Percentiles rank a stretch among this genome's conserved stretches.
phyloP scores from a whole-genome alignment of 495 filamentous ascomycete species.

The Aspergillus nanangensis region DNA sequence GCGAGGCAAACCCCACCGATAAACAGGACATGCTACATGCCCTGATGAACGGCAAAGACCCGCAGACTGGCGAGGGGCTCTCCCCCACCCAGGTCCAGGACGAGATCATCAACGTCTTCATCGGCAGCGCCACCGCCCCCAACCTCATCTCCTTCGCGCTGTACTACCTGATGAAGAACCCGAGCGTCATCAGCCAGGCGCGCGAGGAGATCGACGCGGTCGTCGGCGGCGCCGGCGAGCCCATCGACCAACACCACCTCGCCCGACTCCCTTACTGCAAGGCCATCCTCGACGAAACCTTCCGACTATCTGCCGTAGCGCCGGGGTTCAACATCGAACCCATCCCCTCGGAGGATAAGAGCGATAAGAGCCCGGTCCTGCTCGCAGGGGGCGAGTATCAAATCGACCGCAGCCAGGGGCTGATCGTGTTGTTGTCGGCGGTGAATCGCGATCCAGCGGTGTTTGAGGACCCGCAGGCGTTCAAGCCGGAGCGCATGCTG shows the following conservation, averaged over 20 bases:
- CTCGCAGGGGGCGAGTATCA: conserved; percentile 65
- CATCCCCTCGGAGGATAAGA: too few relatives aligned
- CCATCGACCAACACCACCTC: conserved; percentile 52
- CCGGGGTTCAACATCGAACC: conserved; percentile 57
- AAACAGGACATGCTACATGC: conserved; percentile 68
- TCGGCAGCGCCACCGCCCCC: conserved; percentile 41
- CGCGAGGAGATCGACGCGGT: conserved; percentile 40
- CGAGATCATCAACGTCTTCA: conserved; percentile 56
- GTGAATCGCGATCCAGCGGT: conserved; percentile 68
- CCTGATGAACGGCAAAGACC: conserved; percentile 63
- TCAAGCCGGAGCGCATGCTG: conserved; percentile 66
- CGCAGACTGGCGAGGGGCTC: conserved; percentile 60
- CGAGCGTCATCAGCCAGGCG: conserved; percentile 27
- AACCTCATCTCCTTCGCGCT: conserved; percentile 40
- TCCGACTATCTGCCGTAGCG: conserved; percentile 65
- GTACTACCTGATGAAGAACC: conserved; percentile 42
- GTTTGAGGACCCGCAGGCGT: conserved; percentile 59
- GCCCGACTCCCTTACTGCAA: conserved; percentile 60
- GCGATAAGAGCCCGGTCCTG: conserved; percentile 45
- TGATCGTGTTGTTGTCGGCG: conserved; percentile 58
- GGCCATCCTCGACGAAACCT: conserved; percentile 66
- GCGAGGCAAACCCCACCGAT: conserved; percentile 46
- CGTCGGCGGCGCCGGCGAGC: conserved; percentile 23
- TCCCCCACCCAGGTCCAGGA: conserved; percentile 58
- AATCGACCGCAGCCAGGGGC: conserved; percentile 53